These are phyloP conservation scores for Friedmanniomyces endolithicus DNA, from an alignment of 495 filamentous ascomycete genomes.

Conservation along the genomic window DNA sequence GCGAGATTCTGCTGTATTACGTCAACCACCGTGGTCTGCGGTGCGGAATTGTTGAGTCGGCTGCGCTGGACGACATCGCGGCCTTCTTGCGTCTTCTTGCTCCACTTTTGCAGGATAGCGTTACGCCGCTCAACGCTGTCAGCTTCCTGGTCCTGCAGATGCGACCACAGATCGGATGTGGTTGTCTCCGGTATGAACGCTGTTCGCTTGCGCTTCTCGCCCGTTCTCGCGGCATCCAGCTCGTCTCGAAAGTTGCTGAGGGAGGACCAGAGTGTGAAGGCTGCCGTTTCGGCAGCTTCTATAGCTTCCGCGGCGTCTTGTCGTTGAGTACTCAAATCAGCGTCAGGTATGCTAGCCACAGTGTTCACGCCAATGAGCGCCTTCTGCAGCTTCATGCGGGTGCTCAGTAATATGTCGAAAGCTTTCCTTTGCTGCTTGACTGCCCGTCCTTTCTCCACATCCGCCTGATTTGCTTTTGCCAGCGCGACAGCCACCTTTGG, in stretches of 20 bases:
- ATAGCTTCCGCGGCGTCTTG: conserved; percentile 31
- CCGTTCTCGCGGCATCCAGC: conserved; percentile 46
- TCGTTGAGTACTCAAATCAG: not conserved
- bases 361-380: conserved; percentile 71
- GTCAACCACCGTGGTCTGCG: conserved; percentile 52
- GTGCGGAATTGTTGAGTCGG: conserved; percentile 27
- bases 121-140: conserved; percentile 39
- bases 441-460: conserved; percentile 72
- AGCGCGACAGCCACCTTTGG: conserved; percentile 60
- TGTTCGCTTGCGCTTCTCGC: conserved; percentile 36
- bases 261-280: conserved; percentile 72
- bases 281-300: conserved; percentile 75
- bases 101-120: conserved; percentile 56
- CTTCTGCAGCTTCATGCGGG: conserved; percentile 84
- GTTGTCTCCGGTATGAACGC: conserved; percentile 39
- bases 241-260: conserved; percentile 59
- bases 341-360: conserved; percentile 33
- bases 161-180: conserved; percentile 53
- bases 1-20: conserved; percentile 63
- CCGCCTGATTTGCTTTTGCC: conserved; percentile 59
- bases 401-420: conserved; percentile 78
- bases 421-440: conserved; percentile 70
- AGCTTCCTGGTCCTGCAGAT: conserved; percentile 55
- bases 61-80: conserved; percentile 32
- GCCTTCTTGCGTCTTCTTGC: conserved; percentile 39